Evolutionary conservation across 345 rosid species (phyloP).

Genomic region (Tarenaya hassleriana): DNA sequence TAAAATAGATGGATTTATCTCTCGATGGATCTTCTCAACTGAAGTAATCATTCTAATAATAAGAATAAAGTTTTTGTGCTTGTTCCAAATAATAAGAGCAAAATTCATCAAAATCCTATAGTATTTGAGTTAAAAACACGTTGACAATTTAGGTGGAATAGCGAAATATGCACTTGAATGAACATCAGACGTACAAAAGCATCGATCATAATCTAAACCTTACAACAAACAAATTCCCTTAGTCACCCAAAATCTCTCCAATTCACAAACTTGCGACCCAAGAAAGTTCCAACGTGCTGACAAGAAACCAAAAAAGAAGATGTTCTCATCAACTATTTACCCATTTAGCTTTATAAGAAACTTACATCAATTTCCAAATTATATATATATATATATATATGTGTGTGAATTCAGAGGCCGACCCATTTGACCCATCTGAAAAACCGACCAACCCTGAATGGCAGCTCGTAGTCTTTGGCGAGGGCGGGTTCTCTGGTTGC

Average conservation of each 20-base stretch:
- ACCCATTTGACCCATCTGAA: conserved; percentile 99
- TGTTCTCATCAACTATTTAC: conserved; percentile 36
- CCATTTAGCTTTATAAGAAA: neutral
- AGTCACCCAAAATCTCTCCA: conserved; percentile 16
- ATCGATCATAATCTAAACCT: conserved; percentile 16
- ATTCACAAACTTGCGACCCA: conserved; percentile 22
- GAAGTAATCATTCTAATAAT: neutral
- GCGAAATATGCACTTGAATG: no score
- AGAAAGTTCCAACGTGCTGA: conserved; percentile 20
- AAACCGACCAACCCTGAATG: conserved; percentile 71
- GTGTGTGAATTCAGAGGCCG: conserved; percentile 48
- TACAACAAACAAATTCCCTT: conserved; percentile 22
- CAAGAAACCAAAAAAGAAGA: neutral
- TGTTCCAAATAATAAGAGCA: neutral
- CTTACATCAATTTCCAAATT: no score
- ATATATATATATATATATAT: no score
- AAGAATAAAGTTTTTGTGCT: neutral
- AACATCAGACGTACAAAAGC: conserved; percentile 13
- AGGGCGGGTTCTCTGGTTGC: conserved; percentile 87
- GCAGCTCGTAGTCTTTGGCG: conserved; percentile 78
- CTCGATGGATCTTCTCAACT: neutral
- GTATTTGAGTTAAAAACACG: no score
- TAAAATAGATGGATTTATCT: neutral
- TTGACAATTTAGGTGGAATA: no score
- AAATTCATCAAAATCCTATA: neutral